phyloP scores from a whole-genome alignment of 345 rosid species.

The Trapa incisa region DNA sequence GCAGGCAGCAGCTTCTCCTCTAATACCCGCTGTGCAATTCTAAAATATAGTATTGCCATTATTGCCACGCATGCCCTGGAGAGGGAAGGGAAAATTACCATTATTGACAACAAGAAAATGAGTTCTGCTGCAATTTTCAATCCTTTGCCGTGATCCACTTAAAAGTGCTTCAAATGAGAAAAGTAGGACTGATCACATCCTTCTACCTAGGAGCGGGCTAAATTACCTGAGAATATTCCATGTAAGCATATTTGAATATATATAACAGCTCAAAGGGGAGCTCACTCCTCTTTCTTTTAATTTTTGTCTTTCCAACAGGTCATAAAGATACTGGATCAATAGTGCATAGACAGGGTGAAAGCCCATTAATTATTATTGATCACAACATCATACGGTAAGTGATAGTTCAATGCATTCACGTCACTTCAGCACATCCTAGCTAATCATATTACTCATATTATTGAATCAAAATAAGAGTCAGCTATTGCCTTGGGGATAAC shows the following conservation, averaged over 20 bases:
- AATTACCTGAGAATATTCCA: background rate
- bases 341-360: background rate
- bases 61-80: constrained; percentile 99
- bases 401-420: background rate
- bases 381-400: background rate
- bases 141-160: background rate
- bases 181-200: background rate
- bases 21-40: constrained; percentile 71
- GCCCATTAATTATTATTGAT: background rate
- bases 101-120: background rate
- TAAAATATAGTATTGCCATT: constrained; percentile 88
- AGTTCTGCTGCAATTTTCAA: background rate
- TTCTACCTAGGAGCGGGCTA: background rate
- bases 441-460: background rate
- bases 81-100: background rate
- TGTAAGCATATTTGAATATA: background rate
- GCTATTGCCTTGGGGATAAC: background rate
- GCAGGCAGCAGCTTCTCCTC: constrained; percentile 29
- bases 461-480: background rate
- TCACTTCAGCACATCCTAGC: background rate
- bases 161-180: background rate
- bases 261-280: background rate
- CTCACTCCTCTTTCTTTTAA: background rate
- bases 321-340: background rate
- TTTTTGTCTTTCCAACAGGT: background rate